phyloP scores from a whole-genome alignment of 2,329 filamentous ascomycete genomes.

The Fusarium sp. region DNA sequence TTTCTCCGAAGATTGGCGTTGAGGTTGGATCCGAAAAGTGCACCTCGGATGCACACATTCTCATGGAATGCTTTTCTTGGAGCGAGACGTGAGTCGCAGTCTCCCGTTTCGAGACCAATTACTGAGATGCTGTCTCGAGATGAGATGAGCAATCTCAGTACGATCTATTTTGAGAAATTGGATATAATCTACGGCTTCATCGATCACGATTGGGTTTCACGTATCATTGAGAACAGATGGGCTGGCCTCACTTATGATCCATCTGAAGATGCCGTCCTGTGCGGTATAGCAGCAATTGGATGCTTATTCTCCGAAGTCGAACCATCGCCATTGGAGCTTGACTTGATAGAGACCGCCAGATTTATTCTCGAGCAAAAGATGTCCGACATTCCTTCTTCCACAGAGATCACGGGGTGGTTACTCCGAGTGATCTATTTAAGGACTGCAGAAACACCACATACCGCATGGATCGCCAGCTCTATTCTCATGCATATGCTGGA shows the following conservation, averaged over 20 bases:
- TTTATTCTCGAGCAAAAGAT: constrained; percentile 57
- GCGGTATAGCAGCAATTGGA: constrained; percentile 66
- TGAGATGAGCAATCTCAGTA: constrained; percentile 59
- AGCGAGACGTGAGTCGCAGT: constrained; percentile 35
- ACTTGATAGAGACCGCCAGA: constrained; percentile 59
- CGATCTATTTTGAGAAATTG: constrained; percentile 64
- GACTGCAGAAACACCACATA: constrained; percentile 63
- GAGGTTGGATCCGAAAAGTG: constrained; percentile 63
- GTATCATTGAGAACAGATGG: constrained; percentile 51
- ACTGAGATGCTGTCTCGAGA: constrained; percentile 59
- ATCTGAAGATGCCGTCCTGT: constrained; percentile 55
- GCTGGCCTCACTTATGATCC: constrained; percentile 33
- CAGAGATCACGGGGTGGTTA: constrained; percentile 62
- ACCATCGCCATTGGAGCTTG: constrained; percentile 55
- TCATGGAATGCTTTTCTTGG: constrained; percentile 62
- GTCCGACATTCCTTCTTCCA: constrained; percentile 48
- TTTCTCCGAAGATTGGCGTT: constrained; percentile 65
- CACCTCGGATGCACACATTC: constrained; percentile 65
- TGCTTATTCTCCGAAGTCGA: constrained; percentile 61
- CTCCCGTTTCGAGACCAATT: constrained; percentile 50
- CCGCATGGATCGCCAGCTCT: constrained; percentile 67
- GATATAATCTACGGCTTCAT: constrained; percentile 65
- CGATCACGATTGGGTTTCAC: constrained; percentile 47
- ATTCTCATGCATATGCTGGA: constrained; percentile 68
- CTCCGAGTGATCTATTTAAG: constrained; percentile 65